Base-by-base conservation (phyloP, 192 early-diverging fungal species). In the Entomortierella beljakovae region DNA sequence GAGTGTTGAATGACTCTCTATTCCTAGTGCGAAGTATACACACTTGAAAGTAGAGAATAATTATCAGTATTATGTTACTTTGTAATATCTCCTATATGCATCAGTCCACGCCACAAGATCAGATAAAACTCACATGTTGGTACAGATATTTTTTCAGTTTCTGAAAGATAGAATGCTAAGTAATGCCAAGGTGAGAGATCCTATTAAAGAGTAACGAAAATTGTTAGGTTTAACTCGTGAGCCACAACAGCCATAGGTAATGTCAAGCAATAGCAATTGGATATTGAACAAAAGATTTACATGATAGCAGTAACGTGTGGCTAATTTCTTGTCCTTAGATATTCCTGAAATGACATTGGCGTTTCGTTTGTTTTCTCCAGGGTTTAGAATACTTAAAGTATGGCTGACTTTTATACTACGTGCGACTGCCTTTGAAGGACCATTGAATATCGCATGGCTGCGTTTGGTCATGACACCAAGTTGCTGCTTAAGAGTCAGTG, bases 241-340 rank as follows among this genome's bases (percentile, higher is more conserved):
- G 5, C 16, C 7, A 16, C n/a, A 50, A 50, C 7, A 50, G n/a
- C 15, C 18, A 32, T 46, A 20, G n/a, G 26, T 46, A 22, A 50
- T 50, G 23, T 52, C 50, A 52, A 7, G 25, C 6, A 22, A 52
- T 7, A 23, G 50, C n/a, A 23, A 23, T 52, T 22, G 8, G 18
- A 8, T 43, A 8, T 11, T 18, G 42, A 8, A 43, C 42, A 43
- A 43, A 50, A 50, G 18, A 25, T 58, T 48, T 71, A 71, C 69
- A 62, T 71, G 40, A 20, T 71, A 71, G 25, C 70, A 64, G 43
- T 71, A 71, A 15, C 70, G 70, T 4, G 54, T 71, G 7, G 70
- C 61, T 18, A 64, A 33, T 16, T 62, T 61, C 2, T 52, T 28
- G 0, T 20, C 23, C 22, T n/a, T 38, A 2, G 33, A 43, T 10